These are phyloP conservation scores for Exsudoporus floridanus DNA, from an alignment of 1,284 basidiomycete species.

Conservation along the genomic window DNA sequence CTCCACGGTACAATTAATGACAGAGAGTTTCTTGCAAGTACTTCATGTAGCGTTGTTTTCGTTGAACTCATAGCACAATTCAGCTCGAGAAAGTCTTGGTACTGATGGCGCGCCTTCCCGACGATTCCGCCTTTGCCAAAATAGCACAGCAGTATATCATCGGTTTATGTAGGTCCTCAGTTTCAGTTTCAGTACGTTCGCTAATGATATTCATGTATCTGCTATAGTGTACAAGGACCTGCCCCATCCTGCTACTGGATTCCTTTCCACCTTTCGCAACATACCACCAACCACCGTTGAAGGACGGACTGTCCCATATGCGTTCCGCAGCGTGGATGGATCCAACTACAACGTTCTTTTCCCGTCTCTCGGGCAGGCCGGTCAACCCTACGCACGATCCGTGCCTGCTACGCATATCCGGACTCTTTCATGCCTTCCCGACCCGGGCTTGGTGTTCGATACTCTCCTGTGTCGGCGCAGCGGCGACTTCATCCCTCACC, in stretches of 20 bases:
- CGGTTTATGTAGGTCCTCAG: slow-evolving; percentile 44
- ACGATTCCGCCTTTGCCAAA: slow-evolving; percentile 36
- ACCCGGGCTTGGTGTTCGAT: slow-evolving; percentile 72
- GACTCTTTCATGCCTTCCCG: slow-evolving; percentile 55
- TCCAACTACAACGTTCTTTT: slow-evolving; percentile 56
- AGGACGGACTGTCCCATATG: slow-evolving; percentile 39
- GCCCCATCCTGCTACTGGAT: slow-evolving; percentile 62
- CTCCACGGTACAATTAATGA: slow-evolving; percentile 54
- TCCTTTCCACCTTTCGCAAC: slow-evolving; percentile 37
- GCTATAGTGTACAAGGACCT: slow-evolving; percentile 55
- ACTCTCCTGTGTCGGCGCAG: slow-evolving; percentile 54
- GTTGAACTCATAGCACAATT: slow-evolving; percentile 1
- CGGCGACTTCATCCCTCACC: slow-evolving; percentile 51
- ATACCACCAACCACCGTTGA: background rate
- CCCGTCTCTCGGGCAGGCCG: slow-evolving; percentile 59
- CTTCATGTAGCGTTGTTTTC: background rate
- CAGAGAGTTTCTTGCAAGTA: slow-evolving; percentile 51
- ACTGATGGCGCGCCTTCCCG: slow-evolving; percentile 51
- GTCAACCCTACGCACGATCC: slow-evolving; percentile 69
- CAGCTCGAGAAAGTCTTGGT: slow-evolving; percentile 57
- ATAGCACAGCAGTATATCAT: slow-evolving; percentile 49
- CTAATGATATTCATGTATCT: background rate
- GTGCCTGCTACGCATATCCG: slow-evolving; percentile 54
- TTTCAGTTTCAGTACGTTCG: background rate
- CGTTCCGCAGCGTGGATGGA: slow-evolving; percentile 56